These are phyloP conservation scores for Eucalyptus cladocalyx DNA, from an alignment of 345 rosid species.

Conservation along the genomic window DNA sequence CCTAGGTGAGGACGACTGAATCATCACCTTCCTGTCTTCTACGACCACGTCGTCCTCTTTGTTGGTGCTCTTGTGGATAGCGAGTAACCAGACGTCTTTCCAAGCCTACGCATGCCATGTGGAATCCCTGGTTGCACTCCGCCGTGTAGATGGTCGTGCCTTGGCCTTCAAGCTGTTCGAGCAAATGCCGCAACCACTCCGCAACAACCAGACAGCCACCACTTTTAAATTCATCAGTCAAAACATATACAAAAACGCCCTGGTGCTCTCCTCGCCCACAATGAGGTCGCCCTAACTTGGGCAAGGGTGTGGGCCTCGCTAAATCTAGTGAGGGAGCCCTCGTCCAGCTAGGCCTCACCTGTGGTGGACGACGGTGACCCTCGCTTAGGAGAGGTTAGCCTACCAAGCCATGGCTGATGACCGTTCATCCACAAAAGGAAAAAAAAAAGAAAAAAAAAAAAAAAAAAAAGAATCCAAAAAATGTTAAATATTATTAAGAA, in stretches of 20 bases:
- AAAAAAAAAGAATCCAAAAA: fast-evolving
- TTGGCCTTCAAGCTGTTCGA: slow-evolving; percentile 55
- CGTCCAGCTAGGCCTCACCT: not conserved
- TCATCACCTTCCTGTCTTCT: slow-evolving; percentile 11
- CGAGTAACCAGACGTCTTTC: slow-evolving; percentile 53
- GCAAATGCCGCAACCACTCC: slow-evolving; percentile 71
- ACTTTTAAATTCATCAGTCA: not conserved
- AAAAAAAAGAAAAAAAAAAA: too few species aligned
- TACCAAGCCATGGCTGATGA: not conserved
- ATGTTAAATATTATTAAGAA: too few species aligned
- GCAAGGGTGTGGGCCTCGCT: not conserved
- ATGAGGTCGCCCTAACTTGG: not conserved
- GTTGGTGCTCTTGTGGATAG: slow-evolving; percentile 11
- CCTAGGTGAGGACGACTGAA: slow-evolving; percentile 6
- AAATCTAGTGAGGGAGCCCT: not conserved
- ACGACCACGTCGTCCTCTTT: not conserved
- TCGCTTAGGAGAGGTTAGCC: not conserved
- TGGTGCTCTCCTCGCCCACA: too few species aligned
- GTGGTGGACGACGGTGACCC: not conserved
- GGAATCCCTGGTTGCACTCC: too few species aligned
- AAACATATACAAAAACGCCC: not conserved
- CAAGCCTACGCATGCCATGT: slow-evolving; percentile 57
- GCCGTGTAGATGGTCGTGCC: slow-evolving; percentile 22
- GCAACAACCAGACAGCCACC: not conserved
- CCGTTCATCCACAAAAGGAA: not conserved